Evolutionary conservation across 257 asterid genomes (phyloP).

Genomic region (Fraxinus quadrangulata): DNA sequence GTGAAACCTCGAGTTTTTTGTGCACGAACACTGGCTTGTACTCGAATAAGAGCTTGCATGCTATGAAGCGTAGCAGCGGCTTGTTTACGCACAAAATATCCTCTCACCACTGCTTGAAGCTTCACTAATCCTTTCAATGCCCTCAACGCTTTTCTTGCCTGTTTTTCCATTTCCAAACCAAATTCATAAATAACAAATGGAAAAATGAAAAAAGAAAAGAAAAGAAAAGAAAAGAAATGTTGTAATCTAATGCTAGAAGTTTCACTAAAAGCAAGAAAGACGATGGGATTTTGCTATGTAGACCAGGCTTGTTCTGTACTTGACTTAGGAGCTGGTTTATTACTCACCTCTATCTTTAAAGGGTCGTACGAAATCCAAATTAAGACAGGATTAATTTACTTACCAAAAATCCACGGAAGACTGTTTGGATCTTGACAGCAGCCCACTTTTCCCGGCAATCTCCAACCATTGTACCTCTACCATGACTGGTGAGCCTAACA

Average conservation of each 20-base stretch:
- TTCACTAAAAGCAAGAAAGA: no score
- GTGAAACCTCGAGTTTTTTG: conserved; percentile 38
- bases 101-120: conserved; percentile 73
- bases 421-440: conserved; percentile 62
- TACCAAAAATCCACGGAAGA: conserved; percentile 80
- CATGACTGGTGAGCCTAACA: conserved; percentile 72
- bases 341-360: no score
- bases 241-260: no score
- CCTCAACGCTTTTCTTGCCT: conserved; percentile 89
- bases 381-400: background rate
- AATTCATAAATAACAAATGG: background rate
- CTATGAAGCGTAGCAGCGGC: conserved; percentile 70
- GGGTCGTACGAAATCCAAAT: no score
- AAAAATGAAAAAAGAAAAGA: background rate
- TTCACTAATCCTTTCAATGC: conserved; percentile 83
- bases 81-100: conserved; percentile 74
- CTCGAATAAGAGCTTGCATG: conserved; percentile 88
- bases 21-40: conserved; percentile 77
- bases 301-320: no score
- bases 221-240: background rate
- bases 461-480: conserved; percentile 41
- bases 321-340: no score
- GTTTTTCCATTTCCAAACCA: background rate
- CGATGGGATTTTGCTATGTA: no score
- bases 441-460: conserved; percentile 55